Base-by-base conservation (phyloP, 2,329 filamentous ascomycete genomes). In the Phyllosticta paracitricarpa region DNA sequence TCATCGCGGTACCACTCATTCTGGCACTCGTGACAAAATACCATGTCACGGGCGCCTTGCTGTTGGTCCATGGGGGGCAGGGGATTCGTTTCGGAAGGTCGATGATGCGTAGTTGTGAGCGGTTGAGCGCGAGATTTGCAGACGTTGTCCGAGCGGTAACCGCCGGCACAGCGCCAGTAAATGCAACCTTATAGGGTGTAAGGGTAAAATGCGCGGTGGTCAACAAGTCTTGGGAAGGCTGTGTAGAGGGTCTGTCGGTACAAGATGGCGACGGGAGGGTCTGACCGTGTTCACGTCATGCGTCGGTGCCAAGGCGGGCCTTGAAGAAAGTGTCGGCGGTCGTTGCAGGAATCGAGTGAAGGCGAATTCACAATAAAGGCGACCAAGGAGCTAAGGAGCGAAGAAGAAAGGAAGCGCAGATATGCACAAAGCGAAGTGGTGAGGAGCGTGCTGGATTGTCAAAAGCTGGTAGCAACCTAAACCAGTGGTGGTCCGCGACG, bases 1-100 rank as follows among this genome's bases (percentile, higher is more conserved):
- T 88, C 82, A 63, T 89, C 84, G 63, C 84, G 80, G 69, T 88
- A 89, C 91, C 91, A 97, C 72, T 96, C 88, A 65, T 88, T 77
- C 58, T 82, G 73, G 76, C 94, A 97, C 63, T 81, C 77, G 75
- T 97, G 91, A 75, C 94, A 99, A 73, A 83, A 95, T 60, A 97
- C 87, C 65, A 93, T 84, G 70, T 96, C 89, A 65, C 54, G 52
- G 53, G 58, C 54, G 40, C 40, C 40, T 48, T 48, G 25, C 17
- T 56, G 25, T 19, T 56, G 54, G 25, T 56, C 54, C 22, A 25
- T 54, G 10, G 17, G 25, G 40, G 40, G 7, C 40, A n/a, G 40
- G 40, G 40, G 24, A n/a, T 7, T 48, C 40, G n/a, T 17, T 5
- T 17, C 14, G 7, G 17, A 48, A n/a, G 40, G 40, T 48, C 17